Evolutionary conservation across 2,329 filamentous ascomycete species (phyloP).

Genomic region (Ophiosphaerella herpotricha): DNA sequence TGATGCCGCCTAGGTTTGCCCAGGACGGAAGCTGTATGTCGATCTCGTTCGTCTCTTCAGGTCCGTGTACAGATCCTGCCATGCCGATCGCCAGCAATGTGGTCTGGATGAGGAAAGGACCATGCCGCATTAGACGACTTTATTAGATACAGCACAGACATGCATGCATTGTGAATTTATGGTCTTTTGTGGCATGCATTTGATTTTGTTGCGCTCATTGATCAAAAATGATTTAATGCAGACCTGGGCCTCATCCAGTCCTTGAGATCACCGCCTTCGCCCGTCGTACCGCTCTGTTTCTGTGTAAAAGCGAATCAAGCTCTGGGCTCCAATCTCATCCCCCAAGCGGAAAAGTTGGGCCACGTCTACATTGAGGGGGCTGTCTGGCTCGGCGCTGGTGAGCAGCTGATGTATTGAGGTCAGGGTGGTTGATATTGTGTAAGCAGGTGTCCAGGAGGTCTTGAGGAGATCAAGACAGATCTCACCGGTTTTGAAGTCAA

Average conservation of each 20-base stretch:
- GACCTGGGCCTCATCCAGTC: not conserved
- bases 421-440: slow-evolving; percentile 76
- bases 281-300: slow-evolving; percentile 54
- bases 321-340: slow-evolving; percentile 69
- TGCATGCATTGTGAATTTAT: too few species aligned
- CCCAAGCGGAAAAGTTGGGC: slow-evolving; percentile 71
- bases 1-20: not conserved
- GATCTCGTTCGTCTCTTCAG: not conserved
- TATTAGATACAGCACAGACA: too few species aligned
- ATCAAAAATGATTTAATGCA: too few species aligned
- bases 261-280: not conserved
- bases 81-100: not conserved
- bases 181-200: too few species aligned
- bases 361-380: slow-evolving; percentile 78
- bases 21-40: not conserved
- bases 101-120: not conserved
- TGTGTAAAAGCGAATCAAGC: slow-evolving; percentile 74
- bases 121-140: not conserved
- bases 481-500: slow-evolving; percentile 69
- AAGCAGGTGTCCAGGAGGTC: slow-evolving; percentile 79
- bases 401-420: slow-evolving; percentile 74
- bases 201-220: too few species aligned
- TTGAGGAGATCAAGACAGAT: slow-evolving; percentile 90
- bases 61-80: not conserved
- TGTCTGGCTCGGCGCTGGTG: slow-evolving; percentile 70